Conservation (phyloP, 2,329 filamentous ascomycete species). For the Talaromyces atroroseus region DNA sequence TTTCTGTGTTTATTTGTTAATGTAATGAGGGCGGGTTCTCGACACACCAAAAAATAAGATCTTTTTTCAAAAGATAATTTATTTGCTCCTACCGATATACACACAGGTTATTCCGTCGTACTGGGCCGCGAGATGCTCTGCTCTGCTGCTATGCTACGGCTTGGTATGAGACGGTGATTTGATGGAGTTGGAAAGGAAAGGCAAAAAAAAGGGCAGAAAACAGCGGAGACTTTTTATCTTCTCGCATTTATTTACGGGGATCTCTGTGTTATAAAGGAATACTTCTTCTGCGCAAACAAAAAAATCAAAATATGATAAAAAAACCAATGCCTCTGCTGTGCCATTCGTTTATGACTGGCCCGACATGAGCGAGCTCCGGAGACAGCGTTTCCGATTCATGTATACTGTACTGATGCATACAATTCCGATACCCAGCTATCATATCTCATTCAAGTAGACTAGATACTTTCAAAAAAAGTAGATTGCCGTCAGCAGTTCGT, state of each 20-base stretch:
- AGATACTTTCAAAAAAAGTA: too few species aligned
- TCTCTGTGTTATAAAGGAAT: background rate
- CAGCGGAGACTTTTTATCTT: background rate
- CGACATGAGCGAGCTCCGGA: background rate
- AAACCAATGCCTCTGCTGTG: background rate
- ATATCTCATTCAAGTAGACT: background rate
- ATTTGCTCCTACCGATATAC: constrained; percentile 1
- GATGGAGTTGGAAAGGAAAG: background rate
- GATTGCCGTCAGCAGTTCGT: too few species aligned
- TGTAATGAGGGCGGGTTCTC: constrained; percentile 4
- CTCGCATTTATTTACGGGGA: background rate
- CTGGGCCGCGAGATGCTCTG: too few species aligned
- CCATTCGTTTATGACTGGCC: too few species aligned
- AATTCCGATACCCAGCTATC: background rate
- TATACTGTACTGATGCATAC: background rate
- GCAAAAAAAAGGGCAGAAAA: background rate
- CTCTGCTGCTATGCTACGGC: background rate
- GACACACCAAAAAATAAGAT: background rate
- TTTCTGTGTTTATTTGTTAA: constrained; percentile 9
- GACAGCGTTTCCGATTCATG: too few species aligned
- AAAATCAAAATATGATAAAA: constrained; percentile 12
- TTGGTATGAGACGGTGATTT: background rate
- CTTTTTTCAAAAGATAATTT: background rate
- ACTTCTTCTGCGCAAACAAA: background rate
- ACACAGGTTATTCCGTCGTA: background rate